Percentiles rank a stretch among this genome's conserved stretches.
phyloP scores from a whole-genome alignment of 176 grass and related monocot species.

The Aegilops bicornis region DNA sequence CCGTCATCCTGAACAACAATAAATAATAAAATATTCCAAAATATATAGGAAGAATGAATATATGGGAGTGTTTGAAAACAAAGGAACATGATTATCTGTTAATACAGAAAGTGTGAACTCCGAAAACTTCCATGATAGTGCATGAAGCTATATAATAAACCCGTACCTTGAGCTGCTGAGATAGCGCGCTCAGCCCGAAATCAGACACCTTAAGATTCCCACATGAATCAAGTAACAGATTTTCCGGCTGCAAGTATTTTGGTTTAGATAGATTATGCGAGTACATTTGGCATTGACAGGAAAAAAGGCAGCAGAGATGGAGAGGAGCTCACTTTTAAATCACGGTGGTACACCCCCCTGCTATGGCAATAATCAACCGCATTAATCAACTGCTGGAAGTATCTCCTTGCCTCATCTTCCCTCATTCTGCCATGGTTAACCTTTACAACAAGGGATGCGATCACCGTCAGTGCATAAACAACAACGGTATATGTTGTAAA shows the following conservation, averaged over 20 bases:
- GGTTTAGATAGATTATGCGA: conserved; percentile 1
- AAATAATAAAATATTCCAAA: not conserved
- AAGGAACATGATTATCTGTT: not conserved
- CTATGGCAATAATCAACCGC: conserved; percentile 99
- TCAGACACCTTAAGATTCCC: conserved; percentile 94
- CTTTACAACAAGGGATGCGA: conserved; percentile 42
- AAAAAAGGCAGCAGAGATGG: not conserved
- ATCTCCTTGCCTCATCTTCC: conserved; percentile 93
- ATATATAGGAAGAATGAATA: not conserved
- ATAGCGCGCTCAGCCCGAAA: conserved; percentile 89
- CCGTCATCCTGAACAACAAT: conserved; percentile 72
- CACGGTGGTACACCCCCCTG: conserved; percentile 97
- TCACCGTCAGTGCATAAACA: not conserved
- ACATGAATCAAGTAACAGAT: conserved; percentile 74
- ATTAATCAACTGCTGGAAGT: conserved; percentile 97
- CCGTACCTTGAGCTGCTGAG: conserved; percentile 85
- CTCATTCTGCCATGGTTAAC: conserved; percentile 92
- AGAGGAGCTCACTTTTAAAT: conserved; percentile 64
- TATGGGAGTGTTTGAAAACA: not conserved
- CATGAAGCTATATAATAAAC: not conserved
- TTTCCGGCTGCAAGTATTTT: conserved; percentile 71
- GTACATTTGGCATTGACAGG: not conserved
- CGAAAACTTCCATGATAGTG: not conserved
- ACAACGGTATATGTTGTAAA: not conserved
- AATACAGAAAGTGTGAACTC: not conserved